Conservation (phyloP, 768 basidiomycete species). For the Tephrocybe sp. region DNA sequence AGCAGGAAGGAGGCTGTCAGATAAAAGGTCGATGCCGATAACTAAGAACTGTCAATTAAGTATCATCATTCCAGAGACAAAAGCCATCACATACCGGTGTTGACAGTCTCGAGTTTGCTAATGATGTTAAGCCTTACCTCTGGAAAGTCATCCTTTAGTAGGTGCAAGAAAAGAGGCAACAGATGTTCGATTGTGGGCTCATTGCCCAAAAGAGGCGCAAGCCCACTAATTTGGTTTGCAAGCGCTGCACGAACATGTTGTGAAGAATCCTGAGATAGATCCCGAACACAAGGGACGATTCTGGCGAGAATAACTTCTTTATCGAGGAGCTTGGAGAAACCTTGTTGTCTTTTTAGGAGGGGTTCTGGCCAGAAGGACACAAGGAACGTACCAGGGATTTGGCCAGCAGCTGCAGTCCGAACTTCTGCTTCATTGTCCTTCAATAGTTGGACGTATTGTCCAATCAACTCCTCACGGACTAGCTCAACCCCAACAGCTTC, state of each 20-base stretch:
- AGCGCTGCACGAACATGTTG: conserved; percentile 98
- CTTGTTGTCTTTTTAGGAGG: conserved; percentile 37
- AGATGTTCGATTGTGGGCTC: conserved; percentile 95
- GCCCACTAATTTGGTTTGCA: conserved; percentile 92
- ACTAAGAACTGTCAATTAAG: no score
- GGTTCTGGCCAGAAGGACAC: conserved; percentile 3
- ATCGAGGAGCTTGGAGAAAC: conserved; percentile 91
- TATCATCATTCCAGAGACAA: no score
- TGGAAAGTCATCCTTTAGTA: conserved; percentile 98
- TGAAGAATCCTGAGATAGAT: conserved; percentile 88
- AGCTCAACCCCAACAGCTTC: conserved; percentile 87
- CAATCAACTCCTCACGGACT: conserved; percentile 90
- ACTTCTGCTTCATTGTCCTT: conserved; percentile 99
- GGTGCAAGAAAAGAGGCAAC: conserved; percentile 92
- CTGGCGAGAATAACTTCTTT: conserved; percentile 91
- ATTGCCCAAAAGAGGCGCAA: conserved; percentile 90
- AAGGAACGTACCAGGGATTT: conserved; percentile 79
- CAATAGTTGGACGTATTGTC: conserved; percentile 87
- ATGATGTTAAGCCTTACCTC: conserved; percentile 98
- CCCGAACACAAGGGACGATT: conserved; percentile 92
- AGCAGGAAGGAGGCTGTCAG: conserved; percentile 93
- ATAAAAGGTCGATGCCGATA: conserved; percentile 95
- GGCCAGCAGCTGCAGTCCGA: conserved; percentile 91
- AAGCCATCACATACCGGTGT: conserved; percentile 76
- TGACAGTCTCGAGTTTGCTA: conserved; percentile 96